A percentile compares a stretch with the other conserved stretches of the same genome.
phyloP scores from a whole-genome alignment of 2,329 filamentous ascomycete species.

The Diaporthe nobilis region DNA sequence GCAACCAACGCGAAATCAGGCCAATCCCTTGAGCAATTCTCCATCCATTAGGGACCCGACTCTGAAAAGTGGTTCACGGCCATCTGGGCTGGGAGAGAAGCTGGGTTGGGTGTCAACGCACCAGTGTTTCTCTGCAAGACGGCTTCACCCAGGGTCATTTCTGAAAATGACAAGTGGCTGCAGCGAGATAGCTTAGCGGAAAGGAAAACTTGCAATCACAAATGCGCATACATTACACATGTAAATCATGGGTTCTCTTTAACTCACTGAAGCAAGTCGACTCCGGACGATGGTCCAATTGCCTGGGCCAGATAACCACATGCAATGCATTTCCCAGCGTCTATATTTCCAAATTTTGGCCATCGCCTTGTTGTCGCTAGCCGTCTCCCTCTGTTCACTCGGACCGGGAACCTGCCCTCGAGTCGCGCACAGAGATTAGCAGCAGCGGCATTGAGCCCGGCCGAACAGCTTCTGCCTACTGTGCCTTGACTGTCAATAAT shows the following conservation, averaged over 20 bases:
- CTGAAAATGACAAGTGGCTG: slow-evolving; percentile 1
- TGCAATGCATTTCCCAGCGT: neutral
- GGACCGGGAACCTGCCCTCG: neutral
- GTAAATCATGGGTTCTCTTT: neutral
- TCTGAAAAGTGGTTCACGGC: neutral
- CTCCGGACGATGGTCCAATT: neutral
- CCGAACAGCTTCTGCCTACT: neutral
- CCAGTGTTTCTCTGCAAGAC: neutral
- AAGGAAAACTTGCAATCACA: slow-evolving; percentile 10
- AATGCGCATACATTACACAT: neutral
- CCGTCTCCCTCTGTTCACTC: neutral
- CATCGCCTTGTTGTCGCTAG: too few relatives aligned
- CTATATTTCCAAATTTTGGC: neutral
- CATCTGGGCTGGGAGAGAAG: neutral
- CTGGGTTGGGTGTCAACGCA: neutral
- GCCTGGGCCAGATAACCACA: neutral
- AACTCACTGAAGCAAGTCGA: neutral
- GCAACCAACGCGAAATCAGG: neutral
- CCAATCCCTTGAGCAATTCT: neutral
- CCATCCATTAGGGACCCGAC: neutral
- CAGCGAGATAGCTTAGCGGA: slow-evolving; percentile 14
- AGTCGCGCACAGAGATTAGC: neutral
- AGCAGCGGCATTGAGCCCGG: neutral
- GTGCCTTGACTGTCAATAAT: neutral
- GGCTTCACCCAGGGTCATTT: neutral